Base-by-base conservation (phyloP, 2,329 filamentous ascomycete genomes). In the Chalara sp. region DNA sequence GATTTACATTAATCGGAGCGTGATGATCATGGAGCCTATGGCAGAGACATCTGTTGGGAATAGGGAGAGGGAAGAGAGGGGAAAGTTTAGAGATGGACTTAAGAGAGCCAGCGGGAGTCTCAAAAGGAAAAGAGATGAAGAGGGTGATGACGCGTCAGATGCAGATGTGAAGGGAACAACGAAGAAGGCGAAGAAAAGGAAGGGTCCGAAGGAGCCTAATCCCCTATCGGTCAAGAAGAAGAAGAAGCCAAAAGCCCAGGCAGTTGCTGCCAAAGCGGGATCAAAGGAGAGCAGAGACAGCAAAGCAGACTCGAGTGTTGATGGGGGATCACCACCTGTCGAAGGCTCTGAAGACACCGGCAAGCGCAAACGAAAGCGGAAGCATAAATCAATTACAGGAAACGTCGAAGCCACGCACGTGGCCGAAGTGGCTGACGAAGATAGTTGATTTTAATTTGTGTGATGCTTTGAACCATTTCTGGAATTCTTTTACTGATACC, bases 21-120 rank as follows among this genome's bases (percentile, higher is more conserved):
- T 95, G 49, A 87, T 92, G 80, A 83, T 86, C 50, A 76, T 87
- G 73, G 83, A 84, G 67, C 86, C 86, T 11, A 89, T 93, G 85
- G 83, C 86, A 13, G 77, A 74, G 39, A 76, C 77, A 49, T 87
- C 83, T 12, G 78, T 77, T 39, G 75, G 79, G 52, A 75, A 81
- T 44, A 78, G 84, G 54, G 78, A 84, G 47, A 74, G 74, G 53
- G 86, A 87, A 55, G 89, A 93, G 73, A 80, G 76, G 60, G 76
- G 75, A 51, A 95, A 95, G 70, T 87, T 91, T 62, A 78, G 83
- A 56, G 76, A 79, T 13, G 87, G 86, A 44, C 70, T 90, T 57
- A 84, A 80, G 66, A 62, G 61, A 45, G 78, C 76, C 5, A 63
- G 61, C 39, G 77, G 76, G 5, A 63, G 60, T 49, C 40, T 63